Base-by-base conservation (phyloP, 257 asterid species). In the Nyctanthes arbortristis region DNA sequence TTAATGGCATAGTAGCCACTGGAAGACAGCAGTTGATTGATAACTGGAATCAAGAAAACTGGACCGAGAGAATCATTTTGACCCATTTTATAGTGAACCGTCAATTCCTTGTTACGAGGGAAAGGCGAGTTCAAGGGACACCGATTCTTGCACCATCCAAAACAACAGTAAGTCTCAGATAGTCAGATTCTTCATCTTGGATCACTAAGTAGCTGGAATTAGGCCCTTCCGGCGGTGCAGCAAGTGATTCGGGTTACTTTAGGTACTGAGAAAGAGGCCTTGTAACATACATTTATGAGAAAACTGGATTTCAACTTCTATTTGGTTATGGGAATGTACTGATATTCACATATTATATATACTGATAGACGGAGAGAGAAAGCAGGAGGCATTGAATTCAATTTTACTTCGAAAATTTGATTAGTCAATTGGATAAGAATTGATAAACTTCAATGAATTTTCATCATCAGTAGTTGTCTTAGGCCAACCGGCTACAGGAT, bases 101-200 rank as follows among this genome's bases (percentile, higher is more conserved):
- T 66, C 55, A 87, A 62, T 63, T 78, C 75, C 66, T 85, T 87
- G 84, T 83, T 75, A 62, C 85, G 96, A 61, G 94, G 96, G 71
- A 89, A 80, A n/a, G 90, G 92, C 11, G 87, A 47, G 2, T 75
- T 63, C 3, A 62, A 9, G 1, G 87, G 76, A 30, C 54, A 64
- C n/a, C 62, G 34, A 1, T 73, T 84, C 87, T 80, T 82, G 68
- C 79, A 75, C 39, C 59, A 55, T 7, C 92, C 96, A 31, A 87
- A 87, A 59, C 86, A 89, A 0, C 76, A 63, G 65, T 87, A 79
- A 0, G 81, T 82, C 58, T 77, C 84, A 0, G n/a, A n/a, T n/a
- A n/a, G n/a, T n/a, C n/a, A n/a, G 88, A 78, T 72, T 89, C 92
- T 57, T 75, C 83, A 72, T 87, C 96, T 37, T 82, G 90, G 60